These are phyloP conservation scores for Macrophomina pseudophaseolina DNA, from an alignment of 2,329 filamentous ascomycete genomes.

Conservation along the genomic window DNA sequence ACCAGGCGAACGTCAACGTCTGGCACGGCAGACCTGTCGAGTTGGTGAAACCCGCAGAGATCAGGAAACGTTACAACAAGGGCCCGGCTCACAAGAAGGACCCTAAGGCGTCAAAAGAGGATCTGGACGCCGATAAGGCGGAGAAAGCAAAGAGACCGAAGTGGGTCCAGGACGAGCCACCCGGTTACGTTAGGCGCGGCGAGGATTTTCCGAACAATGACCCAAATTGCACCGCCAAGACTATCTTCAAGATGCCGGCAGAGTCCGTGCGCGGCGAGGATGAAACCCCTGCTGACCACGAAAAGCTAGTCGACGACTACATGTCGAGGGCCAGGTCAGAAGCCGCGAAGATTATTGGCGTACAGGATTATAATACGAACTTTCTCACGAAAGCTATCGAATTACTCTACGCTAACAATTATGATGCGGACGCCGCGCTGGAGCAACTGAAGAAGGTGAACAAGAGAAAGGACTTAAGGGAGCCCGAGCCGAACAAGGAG, in stretches of 20 bases:
- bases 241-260: slow-evolving; percentile 78
- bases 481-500: slow-evolving; percentile 77
- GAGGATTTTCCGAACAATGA: slow-evolving; percentile 77
- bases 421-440: slow-evolving; percentile 72
- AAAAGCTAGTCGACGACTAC: slow-evolving; percentile 74
- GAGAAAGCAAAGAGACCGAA: slow-evolving; percentile 83
- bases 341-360: slow-evolving; percentile 67
- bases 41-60: slow-evolving; percentile 85
- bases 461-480: slow-evolving; percentile 74
- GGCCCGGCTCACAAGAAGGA: slow-evolving; percentile 71
- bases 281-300: slow-evolving; percentile 49
- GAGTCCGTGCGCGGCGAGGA: slow-evolving; percentile 51
- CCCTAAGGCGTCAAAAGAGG: slow-evolving; percentile 78
- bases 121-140: slow-evolving; percentile 80
- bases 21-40: slow-evolving; percentile 91
- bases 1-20: slow-evolving; percentile 82
- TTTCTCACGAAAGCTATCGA: slow-evolving; percentile 83
- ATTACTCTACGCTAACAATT: slow-evolving; percentile 73
- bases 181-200: slow-evolving; percentile 83
- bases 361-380: slow-evolving; percentile 80
- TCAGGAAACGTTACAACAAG: slow-evolving; percentile 76
- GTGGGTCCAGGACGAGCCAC: slow-evolving; percentile 90
- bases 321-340: slow-evolving; percentile 68
- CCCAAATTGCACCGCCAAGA: slow-evolving; percentile 72
- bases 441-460: slow-evolving; percentile 71